A percentile compares a stretch with the other conserved stretches of the same genome.
Conservation (phyloP, 1,284 basidiomycete genomes). For the Limonomyces culmigenus region DNA sequence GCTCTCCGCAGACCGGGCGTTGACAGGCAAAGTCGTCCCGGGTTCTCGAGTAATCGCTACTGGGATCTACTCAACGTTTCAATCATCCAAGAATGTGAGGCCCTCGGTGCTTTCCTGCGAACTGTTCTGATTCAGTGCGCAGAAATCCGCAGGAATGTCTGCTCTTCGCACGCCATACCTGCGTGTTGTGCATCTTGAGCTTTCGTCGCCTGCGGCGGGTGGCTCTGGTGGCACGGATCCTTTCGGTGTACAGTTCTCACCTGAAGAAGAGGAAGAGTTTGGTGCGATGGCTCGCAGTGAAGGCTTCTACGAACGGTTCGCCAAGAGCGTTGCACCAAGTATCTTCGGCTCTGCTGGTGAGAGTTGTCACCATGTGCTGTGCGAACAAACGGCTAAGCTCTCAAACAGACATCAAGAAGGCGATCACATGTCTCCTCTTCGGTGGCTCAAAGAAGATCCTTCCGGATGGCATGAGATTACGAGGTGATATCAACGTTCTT, state of each 20-base stretch:
- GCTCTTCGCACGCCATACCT: slow-evolving; percentile 92
- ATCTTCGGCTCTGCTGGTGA: slow-evolving; percentile 88
- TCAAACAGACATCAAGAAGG: slow-evolving; percentile 89
- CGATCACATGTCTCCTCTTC: slow-evolving; percentile 87
- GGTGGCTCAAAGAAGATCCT: slow-evolving; percentile 98
- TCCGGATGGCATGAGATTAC: slow-evolving; percentile 92
- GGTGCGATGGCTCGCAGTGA: slow-evolving; percentile 79
- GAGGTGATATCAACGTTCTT: slow-evolving; percentile 97
- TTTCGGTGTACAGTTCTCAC: slow-evolving; percentile 75
- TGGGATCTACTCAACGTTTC: slow-evolving; percentile 94
- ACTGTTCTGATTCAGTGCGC: slow-evolving; percentile 1
- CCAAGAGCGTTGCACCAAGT: slow-evolving; percentile 89
- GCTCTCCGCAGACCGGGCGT: slow-evolving; percentile 77
- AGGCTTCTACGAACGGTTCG: slow-evolving; percentile 88
- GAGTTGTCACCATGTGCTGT: slow-evolving; percentile 9
- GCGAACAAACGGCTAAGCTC: not conserved
- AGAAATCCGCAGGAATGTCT: slow-evolving; percentile 65
- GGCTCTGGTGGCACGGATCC: slow-evolving; percentile 54
- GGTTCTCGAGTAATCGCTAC: slow-evolving; percentile 91
- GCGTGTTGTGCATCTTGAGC: slow-evolving; percentile 82
- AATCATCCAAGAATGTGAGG: slow-evolving; percentile 64
- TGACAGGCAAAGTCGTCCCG: slow-evolving; percentile 86
- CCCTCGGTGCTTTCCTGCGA: slow-evolving; percentile 1
- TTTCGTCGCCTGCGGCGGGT: slow-evolving; percentile 60
- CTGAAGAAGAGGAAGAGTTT: slow-evolving; percentile 96